Conservation (phyloP, 768 basidiomycete genomes). For the Suillus cothurnatus region DNA sequence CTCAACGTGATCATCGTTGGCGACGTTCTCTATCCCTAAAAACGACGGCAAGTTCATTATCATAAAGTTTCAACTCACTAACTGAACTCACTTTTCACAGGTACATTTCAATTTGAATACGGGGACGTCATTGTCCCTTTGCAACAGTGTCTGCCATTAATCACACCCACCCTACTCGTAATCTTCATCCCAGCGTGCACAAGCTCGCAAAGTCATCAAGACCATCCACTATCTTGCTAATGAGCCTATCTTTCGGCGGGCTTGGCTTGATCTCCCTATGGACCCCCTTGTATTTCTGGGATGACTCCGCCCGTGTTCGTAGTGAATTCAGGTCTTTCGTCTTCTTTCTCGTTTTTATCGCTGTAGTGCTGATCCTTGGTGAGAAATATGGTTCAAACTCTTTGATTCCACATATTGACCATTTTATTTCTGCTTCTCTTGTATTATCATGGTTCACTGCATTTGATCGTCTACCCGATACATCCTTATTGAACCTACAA, state of each 20-base stretch:
- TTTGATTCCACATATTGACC: background rate
- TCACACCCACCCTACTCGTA: slow-evolving; percentile 26
- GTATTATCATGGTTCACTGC: slow-evolving; percentile 12
- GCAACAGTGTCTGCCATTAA: slow-evolving; percentile 46
- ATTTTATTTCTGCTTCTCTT: background rate
- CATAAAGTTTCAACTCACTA: background rate
- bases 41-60: background rate
- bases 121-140: slow-evolving; percentile 24
- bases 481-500: slow-evolving; percentile 15
- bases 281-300: slow-evolving; percentile 53
- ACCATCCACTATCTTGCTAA: slow-evolving; percentile 54
- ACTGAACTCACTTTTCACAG: background rate
- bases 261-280: slow-evolving; percentile 62
- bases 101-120: background rate
- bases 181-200: slow-evolving; percentile 36
- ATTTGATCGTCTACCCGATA: slow-evolving; percentile 9
- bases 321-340: slow-evolving; percentile 72
- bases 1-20: slow-evolving; percentile 9
- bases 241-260: slow-evolving; percentile 67
- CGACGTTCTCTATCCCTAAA: slow-evolving; percentile 8
- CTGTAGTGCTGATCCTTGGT: slow-evolving; percentile 76
- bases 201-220: slow-evolving; percentile 40
- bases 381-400: slow-evolving; percentile 30
- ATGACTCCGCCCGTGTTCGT: slow-evolving; percentile 52
- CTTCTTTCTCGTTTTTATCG: slow-evolving; percentile 66